Conservation (phyloP, 306 rosid species). For the Dalbergia oliveri region DNA sequence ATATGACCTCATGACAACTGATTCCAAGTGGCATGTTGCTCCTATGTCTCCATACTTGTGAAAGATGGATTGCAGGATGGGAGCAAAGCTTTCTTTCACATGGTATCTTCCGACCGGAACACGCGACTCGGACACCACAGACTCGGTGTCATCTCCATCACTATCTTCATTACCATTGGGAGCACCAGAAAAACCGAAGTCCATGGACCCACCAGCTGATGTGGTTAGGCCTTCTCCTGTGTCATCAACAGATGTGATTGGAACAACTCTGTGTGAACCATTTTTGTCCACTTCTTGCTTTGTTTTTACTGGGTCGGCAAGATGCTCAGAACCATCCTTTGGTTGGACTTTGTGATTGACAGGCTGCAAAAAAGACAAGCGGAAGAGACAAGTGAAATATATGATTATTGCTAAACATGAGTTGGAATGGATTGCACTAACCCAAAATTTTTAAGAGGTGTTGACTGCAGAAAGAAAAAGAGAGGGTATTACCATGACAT, state of each 20-base stretch:
- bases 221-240: constrained; percentile 31
- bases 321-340: constrained; percentile 27
- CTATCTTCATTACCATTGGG: constrained; percentile 56
- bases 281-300: constrained; percentile 48
- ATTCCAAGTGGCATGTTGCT: constrained; percentile 84
- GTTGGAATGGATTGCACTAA: constrained; percentile 3
- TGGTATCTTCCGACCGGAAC: constrained; percentile 84
- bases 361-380: constrained; percentile 58
- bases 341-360: constrained; percentile 49
- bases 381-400: constrained; percentile 31
- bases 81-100: constrained; percentile 80
- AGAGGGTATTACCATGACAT: constrained; percentile 52
- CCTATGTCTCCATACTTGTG: constrained; percentile 89
- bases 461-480: constrained; percentile 10
- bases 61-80: constrained; percentile 69
- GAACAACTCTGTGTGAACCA: constrained; percentile 45
- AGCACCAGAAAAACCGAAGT: constrained; percentile 59
- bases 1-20: constrained; percentile 82
- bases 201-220: constrained; percentile 54
- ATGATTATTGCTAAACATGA: background rate
- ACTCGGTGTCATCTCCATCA: constrained; percentile 69
- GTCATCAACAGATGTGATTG: constrained; percentile 47
- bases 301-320: constrained; percentile 4
- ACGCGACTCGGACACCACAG: constrained; percentile 70
- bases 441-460: background rate